Percentiles rank a stretch among this genome's conserved stretches.
phyloP scores from a whole-genome alignment of 306 rosid species.

The Morella rubra region DNA sequence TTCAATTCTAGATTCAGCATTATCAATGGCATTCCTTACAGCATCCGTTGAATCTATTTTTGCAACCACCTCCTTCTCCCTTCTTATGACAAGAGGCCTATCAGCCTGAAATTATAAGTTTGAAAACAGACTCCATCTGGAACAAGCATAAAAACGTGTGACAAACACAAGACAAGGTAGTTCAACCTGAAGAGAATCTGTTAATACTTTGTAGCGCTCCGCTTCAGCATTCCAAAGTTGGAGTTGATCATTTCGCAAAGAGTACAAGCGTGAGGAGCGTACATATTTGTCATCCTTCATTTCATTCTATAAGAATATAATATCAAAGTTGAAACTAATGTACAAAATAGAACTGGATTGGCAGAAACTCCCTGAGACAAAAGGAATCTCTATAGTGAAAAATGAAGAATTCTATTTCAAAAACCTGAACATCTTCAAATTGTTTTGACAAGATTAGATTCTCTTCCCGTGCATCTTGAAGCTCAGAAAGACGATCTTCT shows the following conservation, averaged over 20 bases:
- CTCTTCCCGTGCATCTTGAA: slow-evolving; percentile 70
- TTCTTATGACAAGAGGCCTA: slow-evolving; percentile 57
- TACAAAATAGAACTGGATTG: slow-evolving; percentile 11
- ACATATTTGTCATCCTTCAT: slow-evolving; percentile 81
- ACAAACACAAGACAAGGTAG: slow-evolving; percentile 25
- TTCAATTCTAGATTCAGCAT: slow-evolving; percentile 52
- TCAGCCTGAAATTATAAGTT: slow-evolving; percentile 60
- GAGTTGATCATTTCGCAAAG: slow-evolving; percentile 79
- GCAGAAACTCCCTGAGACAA: slow-evolving; percentile 24
- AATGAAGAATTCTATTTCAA: slow-evolving; percentile 18
- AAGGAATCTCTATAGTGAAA: slow-evolving; percentile 17
- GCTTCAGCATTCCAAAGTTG: slow-evolving; percentile 85
- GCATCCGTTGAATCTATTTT: slow-evolving; percentile 67
- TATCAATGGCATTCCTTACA: slow-evolving; percentile 57
- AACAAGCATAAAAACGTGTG: slow-evolving; percentile 22
- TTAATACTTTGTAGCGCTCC: slow-evolving; percentile 60
- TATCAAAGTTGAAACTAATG: slow-evolving; percentile 17
- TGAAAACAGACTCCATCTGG: slow-evolving; percentile 14
- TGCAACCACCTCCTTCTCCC: slow-evolving; percentile 75
- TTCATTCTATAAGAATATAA: slow-evolving; percentile 55
- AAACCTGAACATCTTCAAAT: slow-evolving; percentile 87
- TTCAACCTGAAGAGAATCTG: slow-evolving; percentile 76
- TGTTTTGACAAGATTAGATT: slow-evolving; percentile 62
- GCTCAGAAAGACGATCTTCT: slow-evolving; percentile 76
- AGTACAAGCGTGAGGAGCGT: slow-evolving; percentile 62